Conservation (phyloP, 2,329 filamentous ascomycete genomes). For the Fusarium miscanthi region DNA sequence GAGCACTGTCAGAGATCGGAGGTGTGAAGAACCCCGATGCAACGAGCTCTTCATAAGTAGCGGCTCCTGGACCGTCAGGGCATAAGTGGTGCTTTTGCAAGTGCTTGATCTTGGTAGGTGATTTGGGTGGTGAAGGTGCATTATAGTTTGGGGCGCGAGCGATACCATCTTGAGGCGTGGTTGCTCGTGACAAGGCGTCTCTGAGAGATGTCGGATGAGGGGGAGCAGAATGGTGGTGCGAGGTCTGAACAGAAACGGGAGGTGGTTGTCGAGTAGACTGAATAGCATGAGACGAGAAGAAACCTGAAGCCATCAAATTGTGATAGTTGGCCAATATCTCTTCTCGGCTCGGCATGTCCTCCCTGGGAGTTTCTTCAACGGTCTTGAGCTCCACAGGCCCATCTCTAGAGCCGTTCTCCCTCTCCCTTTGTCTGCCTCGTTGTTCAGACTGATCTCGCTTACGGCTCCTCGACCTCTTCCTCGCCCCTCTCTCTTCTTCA, state of each 20-base stretch:
- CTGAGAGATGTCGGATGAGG: constrained; percentile 11
- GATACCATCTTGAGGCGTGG: constrained; percentile 24
- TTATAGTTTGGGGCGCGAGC: constrained; percentile 7
- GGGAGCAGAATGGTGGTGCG: constrained; percentile 13
- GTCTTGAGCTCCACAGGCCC: constrained; percentile 13
- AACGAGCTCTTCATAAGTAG: constrained; percentile 43
- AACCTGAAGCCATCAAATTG: constrained; percentile 66
- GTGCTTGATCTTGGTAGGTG: constrained; percentile 26
- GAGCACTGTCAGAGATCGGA: constrained; percentile 31
- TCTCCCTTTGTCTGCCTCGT: constrained; percentile 29
- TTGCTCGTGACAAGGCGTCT: constrained; percentile 29
- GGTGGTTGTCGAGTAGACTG: constrained; percentile 63
- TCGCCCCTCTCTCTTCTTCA: constrained; percentile 40
- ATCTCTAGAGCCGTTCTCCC: constrained; percentile 29
- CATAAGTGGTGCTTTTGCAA: constrained; percentile 19
- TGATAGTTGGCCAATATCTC: constrained; percentile 68
- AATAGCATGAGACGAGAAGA: constrained; percentile 69
- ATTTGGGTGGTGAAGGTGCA: constrained; percentile 29
- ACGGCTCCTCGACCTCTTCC: constrained; percentile 40
- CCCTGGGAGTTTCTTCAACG: constrained; percentile 14
- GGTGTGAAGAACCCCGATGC: constrained; percentile 44
- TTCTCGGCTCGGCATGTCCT: constrained; percentile 54
- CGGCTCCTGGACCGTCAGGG: constrained; percentile 27
- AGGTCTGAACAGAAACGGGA: constrained; percentile 25
- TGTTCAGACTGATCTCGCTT: constrained; percentile 33